Conservation (phyloP, 1,284 basidiomycete genomes). For the Schizophyllum amplum region DNA sequence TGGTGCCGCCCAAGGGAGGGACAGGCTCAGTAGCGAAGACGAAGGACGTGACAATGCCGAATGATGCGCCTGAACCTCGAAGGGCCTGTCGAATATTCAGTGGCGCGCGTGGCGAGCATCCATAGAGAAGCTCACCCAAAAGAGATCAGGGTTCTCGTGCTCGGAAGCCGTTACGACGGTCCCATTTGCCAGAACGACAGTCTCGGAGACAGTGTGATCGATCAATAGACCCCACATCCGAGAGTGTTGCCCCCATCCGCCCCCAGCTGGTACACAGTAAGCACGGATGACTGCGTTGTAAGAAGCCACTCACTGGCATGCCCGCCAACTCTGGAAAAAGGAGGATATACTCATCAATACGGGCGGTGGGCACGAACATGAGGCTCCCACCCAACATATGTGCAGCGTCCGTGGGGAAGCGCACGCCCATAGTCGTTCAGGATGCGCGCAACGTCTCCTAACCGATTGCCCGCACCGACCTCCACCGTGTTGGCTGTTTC, state of each 20-base stretch:
- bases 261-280: slow-evolving; percentile 9
- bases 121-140: slow-evolving; percentile 18
- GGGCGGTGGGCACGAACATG: slow-evolving; percentile 1
- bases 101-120: not conserved
- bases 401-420: slow-evolving; percentile 19
- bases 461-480: slow-evolving; percentile 32
- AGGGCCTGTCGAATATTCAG: slow-evolving; percentile 17
- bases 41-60: slow-evolving; percentile 24
- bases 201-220: slow-evolving; percentile 25
- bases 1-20: slow-evolving; percentile 16
- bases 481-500: slow-evolving; percentile 22
- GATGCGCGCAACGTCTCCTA: slow-evolving; percentile 33
- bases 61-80: slow-evolving; percentile 25
- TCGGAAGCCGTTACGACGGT: slow-evolving; percentile 21
- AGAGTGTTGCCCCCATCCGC: slow-evolving; percentile 20
- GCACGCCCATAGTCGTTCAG: slow-evolving; percentile 27
- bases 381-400: slow-evolving; percentile 8
- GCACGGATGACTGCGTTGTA: not conserved
- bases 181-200: slow-evolving; percentile 27
- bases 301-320: slow-evolving; percentile 10
- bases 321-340: slow-evolving; percentile 17
- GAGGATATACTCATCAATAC: slow-evolving; percentile 12
- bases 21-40: slow-evolving; percentile 21
- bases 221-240: slow-evolving; percentile 35
- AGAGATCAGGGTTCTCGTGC: slow-evolving; percentile 22